phyloP scores from a whole-genome alignment of 805 yeast genomes.

The Tanozyma kutaoensis region DNA sequence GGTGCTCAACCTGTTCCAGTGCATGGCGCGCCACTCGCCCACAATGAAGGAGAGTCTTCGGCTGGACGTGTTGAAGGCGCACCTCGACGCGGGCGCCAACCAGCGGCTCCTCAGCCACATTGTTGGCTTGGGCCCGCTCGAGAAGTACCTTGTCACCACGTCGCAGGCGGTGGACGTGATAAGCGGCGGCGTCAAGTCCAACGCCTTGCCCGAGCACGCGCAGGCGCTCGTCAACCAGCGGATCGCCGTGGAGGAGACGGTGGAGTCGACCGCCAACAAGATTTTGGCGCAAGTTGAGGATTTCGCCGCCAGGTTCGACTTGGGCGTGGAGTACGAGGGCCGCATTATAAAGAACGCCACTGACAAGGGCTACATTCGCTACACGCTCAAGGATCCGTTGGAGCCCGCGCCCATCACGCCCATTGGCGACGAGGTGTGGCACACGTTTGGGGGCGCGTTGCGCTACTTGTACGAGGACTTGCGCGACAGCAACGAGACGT shows the following conservation, averaged over 20 bases:
- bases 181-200: constrained; percentile 34
- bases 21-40: constrained; percentile 31
- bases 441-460: constrained; percentile 42
- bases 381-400: constrained; percentile 11
- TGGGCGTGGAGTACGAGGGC: constrained; percentile 21
- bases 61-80: constrained; percentile 24
- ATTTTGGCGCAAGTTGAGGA: constrained; percentile 13
- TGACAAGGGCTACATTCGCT: constrained; percentile 12
- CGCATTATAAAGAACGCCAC: constrained; percentile 11
- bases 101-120: constrained; percentile 20
- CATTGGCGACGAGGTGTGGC: constrained; percentile 32
- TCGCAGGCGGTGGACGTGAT: constrained; percentile 37
- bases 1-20: constrained; percentile 26
- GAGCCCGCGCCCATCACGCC: constrained; percentile 37
- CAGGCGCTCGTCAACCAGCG: constrained; percentile 30
- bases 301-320: constrained; percentile 21
- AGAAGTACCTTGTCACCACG: constrained; percentile 28
- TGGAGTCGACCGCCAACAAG: constrained; percentile 14
- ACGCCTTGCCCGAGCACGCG: constrained; percentile 37
- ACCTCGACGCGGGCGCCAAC: constrained; percentile 22
- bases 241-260: constrained; percentile 25
- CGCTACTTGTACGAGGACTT: constrained; percentile 50
- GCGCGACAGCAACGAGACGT: constrained; percentile 11
- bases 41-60: constrained; percentile 18
- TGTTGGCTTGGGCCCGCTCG: constrained; percentile 6